These are phyloP conservation scores for Pyronema domesticum DNA, from an alignment of 495 filamentous ascomycete species.

Conservation along the genomic window DNA sequence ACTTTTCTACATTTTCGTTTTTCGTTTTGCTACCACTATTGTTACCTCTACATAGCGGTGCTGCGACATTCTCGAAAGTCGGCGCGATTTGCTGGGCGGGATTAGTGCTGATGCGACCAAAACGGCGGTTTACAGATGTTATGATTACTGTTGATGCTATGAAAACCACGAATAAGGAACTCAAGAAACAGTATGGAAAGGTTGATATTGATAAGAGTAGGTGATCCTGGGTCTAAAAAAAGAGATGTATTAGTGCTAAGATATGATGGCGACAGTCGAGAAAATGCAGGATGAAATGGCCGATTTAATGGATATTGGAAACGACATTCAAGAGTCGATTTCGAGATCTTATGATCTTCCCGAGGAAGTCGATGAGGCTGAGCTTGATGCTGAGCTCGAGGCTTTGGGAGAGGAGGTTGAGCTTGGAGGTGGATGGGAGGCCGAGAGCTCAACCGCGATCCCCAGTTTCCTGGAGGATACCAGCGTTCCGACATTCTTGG, in stretches of 20 bases:
- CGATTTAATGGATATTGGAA: conserved; percentile 90
- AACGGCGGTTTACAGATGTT: conserved; percentile 35
- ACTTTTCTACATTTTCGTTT: conserved; percentile 5
- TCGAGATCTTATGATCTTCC: conserved; percentile 86
- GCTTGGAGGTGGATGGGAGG: conserved; percentile 35
- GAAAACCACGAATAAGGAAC: conserved; percentile 85
- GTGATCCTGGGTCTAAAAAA: not conserved
- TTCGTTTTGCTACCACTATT: conserved; percentile 1
- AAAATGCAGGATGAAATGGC: conserved; percentile 98
- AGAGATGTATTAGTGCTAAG: not conserved
- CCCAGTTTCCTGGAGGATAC: conserved; percentile 78
- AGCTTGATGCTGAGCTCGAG: conserved; percentile 92
- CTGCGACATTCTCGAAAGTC: not conserved
- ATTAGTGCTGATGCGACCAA: conserved; percentile 16
- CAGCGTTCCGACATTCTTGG: conserved; percentile 67
- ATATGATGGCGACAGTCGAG: conserved; percentile 36
- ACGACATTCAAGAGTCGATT: conserved; percentile 95
- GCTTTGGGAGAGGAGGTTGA: conserved; percentile 81
- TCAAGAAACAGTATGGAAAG: conserved; percentile 92
- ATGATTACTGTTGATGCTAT: conserved; percentile 97
- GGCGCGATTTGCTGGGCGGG: conserved; percentile 8
- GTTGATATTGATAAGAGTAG: conserved; percentile 78
- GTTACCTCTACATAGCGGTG: not conserved
- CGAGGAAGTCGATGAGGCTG: conserved; percentile 94
- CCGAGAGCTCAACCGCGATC: conserved; percentile 39